Percentiles rank a stretch among this genome's conserved stretches.
Evolutionary conservation across 2,329 filamentous ascomycete genomes (phyloP).

Genomic region (Xylogone sp.): DNA sequence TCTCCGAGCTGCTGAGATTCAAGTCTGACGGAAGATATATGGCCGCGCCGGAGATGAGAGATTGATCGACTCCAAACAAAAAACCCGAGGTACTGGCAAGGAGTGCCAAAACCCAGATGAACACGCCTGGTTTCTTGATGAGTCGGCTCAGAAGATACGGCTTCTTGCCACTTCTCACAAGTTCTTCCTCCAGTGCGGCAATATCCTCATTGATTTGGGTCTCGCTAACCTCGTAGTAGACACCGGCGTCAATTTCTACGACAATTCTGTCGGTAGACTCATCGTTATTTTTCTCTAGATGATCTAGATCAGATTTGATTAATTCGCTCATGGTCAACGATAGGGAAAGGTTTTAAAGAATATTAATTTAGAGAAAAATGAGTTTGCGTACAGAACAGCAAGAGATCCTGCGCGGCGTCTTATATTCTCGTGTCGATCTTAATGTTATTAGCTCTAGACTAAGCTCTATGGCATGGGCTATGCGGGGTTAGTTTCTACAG

Average conservation of each 20-base stretch:
- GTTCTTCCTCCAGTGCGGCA: background rate
- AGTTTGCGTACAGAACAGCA: too few relatives aligned
- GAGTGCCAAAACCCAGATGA: background rate
- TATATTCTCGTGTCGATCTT: too few relatives aligned
- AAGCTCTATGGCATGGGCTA: too few relatives aligned
- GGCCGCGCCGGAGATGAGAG: background rate
- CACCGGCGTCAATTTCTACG: background rate
- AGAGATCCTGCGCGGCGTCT: too few relatives aligned
- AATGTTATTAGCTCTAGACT: too few relatives aligned
- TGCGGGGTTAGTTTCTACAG: too few relatives aligned
- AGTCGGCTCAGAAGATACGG: background rate
- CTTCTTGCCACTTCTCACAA: background rate
- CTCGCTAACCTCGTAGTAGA: background rate
- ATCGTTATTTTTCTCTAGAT: background rate
- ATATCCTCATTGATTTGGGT: background rate
- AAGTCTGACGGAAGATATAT: background rate
- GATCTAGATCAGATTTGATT: background rate
- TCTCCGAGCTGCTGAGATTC: background rate
- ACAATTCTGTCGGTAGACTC: background rate
- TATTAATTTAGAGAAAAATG: background rate
- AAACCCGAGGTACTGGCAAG: background rate
- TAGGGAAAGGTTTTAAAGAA: background rate
- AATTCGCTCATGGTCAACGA: background rate
- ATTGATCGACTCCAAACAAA: background rate
- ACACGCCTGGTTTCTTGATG: background rate